phyloP scores from a whole-genome alignment of 1,284 basidiomycete species.

The Hemileia vastatrix region DNA sequence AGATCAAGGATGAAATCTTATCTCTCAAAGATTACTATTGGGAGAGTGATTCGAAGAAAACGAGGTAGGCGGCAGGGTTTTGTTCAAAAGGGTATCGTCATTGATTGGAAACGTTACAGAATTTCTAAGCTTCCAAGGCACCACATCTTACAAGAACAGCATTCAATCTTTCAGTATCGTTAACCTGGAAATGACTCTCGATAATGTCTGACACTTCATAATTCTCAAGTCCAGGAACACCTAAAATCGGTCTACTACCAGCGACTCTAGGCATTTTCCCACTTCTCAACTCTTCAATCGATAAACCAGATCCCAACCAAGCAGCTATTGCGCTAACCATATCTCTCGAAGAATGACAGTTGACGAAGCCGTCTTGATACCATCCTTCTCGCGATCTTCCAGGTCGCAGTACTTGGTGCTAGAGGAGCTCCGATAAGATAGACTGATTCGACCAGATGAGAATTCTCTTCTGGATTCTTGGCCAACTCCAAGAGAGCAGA shows the following conservation, averaged over 20 bases:
- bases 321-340: constrained; percentile 37
- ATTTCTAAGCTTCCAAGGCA: constrained; percentile 24
- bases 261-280: constrained; percentile 31
- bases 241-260: constrained; percentile 28
- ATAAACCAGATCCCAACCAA: constrained; percentile 32
- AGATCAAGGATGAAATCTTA: no score
- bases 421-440: constrained; percentile 36
- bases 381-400: constrained; percentile 28
- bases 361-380: constrained; percentile 36
- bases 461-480: constrained; percentile 28
- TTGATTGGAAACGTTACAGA: no score
- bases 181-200: constrained; percentile 31
- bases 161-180: constrained; percentile 24
- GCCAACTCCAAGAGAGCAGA: constrained; percentile 34
- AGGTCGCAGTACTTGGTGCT: constrained; percentile 25
- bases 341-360: constrained; percentile 34
- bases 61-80: no score
- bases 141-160: constrained; percentile 27
- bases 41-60: no score
- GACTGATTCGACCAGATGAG: constrained; percentile 35
- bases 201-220: constrained; percentile 32
- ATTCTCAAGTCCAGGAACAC: constrained; percentile 34
- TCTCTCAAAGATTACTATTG: no score
- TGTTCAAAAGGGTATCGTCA: no score
- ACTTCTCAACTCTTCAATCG: constrained; percentile 29